Percentiles rank a stretch among this genome's conserved stretches.
Evolutionary conservation across 805 yeast species (phyloP).

Genomic region (Suhomyces prunicola): DNA sequence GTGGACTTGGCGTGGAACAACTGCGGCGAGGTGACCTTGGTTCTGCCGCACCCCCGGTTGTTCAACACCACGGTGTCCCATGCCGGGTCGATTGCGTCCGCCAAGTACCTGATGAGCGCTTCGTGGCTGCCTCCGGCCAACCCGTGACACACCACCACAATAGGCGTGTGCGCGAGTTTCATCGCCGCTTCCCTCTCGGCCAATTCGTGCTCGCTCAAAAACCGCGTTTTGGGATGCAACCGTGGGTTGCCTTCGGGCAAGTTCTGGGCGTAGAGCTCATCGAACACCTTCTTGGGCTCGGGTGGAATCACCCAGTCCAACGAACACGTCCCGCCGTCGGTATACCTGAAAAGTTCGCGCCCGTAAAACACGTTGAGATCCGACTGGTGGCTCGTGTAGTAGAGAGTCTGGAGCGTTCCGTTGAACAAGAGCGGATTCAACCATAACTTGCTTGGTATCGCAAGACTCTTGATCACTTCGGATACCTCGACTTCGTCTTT

Average conservation of each 20-base stretch:
- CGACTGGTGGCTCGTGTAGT: slow-evolving; percentile 54
- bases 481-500: slow-evolving; percentile 1
- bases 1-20: slow-evolving; percentile 72
- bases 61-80: slow-evolving; percentile 72
- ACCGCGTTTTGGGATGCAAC: slow-evolving; percentile 54
- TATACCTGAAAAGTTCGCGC: slow-evolving; percentile 54
- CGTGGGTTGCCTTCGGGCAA: slow-evolving; percentile 34
- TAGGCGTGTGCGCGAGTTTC: slow-evolving; percentile 43
- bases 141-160: slow-evolving; percentile 70
- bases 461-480: slow-evolving; percentile 8
- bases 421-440: slow-evolving; percentile 63
- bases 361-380: slow-evolving; percentile 67
- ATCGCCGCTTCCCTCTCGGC: slow-evolving; percentile 13
- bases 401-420: slow-evolving; percentile 77
- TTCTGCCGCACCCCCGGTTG: slow-evolving; percentile 73
- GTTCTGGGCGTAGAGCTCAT: slow-evolving; percentile 23
- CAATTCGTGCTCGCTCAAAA: slow-evolving; percentile 47
- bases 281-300: slow-evolving; percentile 24
- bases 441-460: slow-evolving; percentile 37
- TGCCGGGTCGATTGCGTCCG: slow-evolving; percentile 32
- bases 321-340: slow-evolving; percentile 71
- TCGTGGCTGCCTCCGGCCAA: slow-evolving; percentile 86
- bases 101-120: slow-evolving; percentile 62
- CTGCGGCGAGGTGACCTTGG: slow-evolving; percentile 64
- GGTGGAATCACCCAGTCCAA: slow-evolving; percentile 66